phyloP scores from a whole-genome alignment of 2,329 filamentous ascomycete genomes.

The Apiospora rasikravindrae region DNA sequence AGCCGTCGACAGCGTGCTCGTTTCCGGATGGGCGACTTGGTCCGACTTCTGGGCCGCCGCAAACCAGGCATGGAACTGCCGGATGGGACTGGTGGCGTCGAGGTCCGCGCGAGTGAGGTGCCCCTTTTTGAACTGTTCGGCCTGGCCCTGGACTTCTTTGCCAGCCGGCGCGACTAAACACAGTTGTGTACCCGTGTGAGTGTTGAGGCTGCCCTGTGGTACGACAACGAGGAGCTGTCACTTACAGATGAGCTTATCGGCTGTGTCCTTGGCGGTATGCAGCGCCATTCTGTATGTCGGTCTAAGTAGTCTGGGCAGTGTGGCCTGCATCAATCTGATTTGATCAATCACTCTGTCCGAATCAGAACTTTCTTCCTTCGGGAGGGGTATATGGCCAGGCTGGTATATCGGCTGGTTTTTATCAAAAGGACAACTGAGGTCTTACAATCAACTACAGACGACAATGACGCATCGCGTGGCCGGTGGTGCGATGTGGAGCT shows the following conservation, averaged over 20 bases:
- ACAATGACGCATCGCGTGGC: conserved; percentile 4
- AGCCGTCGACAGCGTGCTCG: conserved; percentile 86
- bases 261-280: conserved; percentile 43
- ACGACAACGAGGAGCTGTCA: conserved; percentile 19
- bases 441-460: conserved; percentile 2
- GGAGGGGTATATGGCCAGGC: neutral
- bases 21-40: conserved; percentile 77
- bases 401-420: conserved; percentile 3
- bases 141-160: conserved; percentile 63
- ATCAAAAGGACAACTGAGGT: neutral
- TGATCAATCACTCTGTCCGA: neutral
- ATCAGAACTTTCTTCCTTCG: neutral
- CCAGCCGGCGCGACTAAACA: conserved; percentile 67
- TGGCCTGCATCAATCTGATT: conserved; percentile 21
- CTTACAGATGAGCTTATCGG: conserved; percentile 56
- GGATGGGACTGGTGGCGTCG: conserved; percentile 66
- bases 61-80: conserved; percentile 93
- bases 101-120: conserved; percentile 68
- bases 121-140: conserved; percentile 74
- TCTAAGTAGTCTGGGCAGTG: conserved; percentile 20
- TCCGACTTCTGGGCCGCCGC: conserved; percentile 63
- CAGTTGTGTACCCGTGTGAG: conserved; percentile 9
- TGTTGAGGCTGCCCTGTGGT: neutral
- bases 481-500: conserved; percentile 15
- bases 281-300: conserved; percentile 49